Percentiles rank a stretch among this genome's conserved stretches.
phyloP scores from a whole-genome alignment of 2,329 filamentous ascomycete species.

The Aspergillus eucalypticola region DNA sequence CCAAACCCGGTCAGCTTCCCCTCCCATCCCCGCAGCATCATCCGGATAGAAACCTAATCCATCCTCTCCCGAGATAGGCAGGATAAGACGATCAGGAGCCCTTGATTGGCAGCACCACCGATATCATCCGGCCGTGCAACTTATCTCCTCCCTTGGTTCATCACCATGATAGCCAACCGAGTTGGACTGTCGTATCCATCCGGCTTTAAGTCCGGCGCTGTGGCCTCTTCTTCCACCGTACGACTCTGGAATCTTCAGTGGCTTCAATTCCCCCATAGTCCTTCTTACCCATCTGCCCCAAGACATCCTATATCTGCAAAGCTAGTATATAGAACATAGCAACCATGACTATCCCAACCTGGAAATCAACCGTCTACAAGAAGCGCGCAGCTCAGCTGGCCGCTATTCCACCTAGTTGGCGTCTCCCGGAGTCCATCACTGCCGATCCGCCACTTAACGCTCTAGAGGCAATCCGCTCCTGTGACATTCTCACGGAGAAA shows the following conservation, averaged over 20 bases:
- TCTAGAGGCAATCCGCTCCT: conserved; percentile 21
- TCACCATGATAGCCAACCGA: background rate
- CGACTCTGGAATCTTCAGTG: background rate
- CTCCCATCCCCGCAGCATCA: background rate
- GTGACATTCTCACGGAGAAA: conserved; percentile 21
- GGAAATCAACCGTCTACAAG: conserved; percentile 23
- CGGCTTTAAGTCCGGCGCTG: background rate
- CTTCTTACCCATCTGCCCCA: background rate
- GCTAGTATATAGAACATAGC: background rate
- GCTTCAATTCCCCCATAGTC: background rate
- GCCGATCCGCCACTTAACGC: conserved; percentile 11
- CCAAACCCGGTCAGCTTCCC: background rate
- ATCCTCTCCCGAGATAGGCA: background rate
- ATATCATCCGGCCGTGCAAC: background rate
- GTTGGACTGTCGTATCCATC: background rate
- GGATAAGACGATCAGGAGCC: background rate
- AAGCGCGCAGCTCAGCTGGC: conserved; percentile 23
- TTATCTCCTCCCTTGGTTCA: background rate
- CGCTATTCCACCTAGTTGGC: conserved; percentile 26
- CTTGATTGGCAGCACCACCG: conserved; percentile 4
- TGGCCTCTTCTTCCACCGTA: background rate
- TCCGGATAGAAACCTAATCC: background rate
- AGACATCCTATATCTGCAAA: background rate
- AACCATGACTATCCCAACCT: conserved; percentile 13
- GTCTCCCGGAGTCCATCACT: conserved; percentile 16